A percentile compares a stretch with the other conserved stretches of the same genome.
phyloP scores from a whole-genome alignment of 2,329 filamentous ascomycete species.

The Talaromyces albobiverticillius region DNA sequence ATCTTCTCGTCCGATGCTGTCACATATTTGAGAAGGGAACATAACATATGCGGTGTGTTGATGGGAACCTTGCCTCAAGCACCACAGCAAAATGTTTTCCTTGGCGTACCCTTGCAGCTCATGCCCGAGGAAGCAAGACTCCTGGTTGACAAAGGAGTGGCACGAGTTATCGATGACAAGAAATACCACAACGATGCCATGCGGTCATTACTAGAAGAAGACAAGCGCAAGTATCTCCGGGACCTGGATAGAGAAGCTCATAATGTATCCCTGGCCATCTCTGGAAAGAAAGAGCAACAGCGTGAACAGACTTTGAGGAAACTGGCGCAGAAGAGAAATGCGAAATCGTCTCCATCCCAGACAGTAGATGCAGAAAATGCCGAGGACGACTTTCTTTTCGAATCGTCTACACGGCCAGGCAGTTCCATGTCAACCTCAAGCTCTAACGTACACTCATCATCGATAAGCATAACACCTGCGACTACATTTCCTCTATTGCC shows the following conservation, averaged over 20 bases:
- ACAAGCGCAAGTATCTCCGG: slow-evolving; percentile 61
- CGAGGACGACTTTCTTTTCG: slow-evolving; percentile 24
- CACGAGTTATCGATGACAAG: slow-evolving; percentile 77
- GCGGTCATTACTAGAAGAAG: slow-evolving; percentile 54
- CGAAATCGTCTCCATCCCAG: slow-evolving; percentile 14
- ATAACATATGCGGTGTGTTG: slow-evolving; percentile 83
- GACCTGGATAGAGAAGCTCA: slow-evolving; percentile 55
- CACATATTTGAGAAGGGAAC: slow-evolving; percentile 70
- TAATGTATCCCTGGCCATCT: slow-evolving; percentile 46
- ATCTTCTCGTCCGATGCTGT: slow-evolving; percentile 84
- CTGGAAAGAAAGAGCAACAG: slow-evolving; percentile 48
- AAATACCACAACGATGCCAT: slow-evolving; percentile 67
- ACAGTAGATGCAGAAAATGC: slow-evolving; percentile 13
- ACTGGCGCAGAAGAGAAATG: slow-evolving; percentile 35
- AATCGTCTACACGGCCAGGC: slow-evolving; percentile 11
- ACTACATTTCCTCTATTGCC: slow-evolving; percentile 49
- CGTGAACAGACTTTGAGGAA: slow-evolving; percentile 51
- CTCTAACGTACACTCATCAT: slow-evolving; percentile 12
- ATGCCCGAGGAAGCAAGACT: slow-evolving; percentile 85
- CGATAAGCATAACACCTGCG: slow-evolving; percentile 47
- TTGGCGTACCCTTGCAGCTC: slow-evolving; percentile 82
- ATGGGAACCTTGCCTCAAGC: slow-evolving; percentile 87
- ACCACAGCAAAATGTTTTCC: slow-evolving; percentile 91
- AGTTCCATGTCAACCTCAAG: slow-evolving; percentile 15
- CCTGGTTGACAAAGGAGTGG: slow-evolving; percentile 72